Base-by-base conservation (phyloP, 768 basidiomycete genomes). In the Rhizopogon vulgaris region DNA sequence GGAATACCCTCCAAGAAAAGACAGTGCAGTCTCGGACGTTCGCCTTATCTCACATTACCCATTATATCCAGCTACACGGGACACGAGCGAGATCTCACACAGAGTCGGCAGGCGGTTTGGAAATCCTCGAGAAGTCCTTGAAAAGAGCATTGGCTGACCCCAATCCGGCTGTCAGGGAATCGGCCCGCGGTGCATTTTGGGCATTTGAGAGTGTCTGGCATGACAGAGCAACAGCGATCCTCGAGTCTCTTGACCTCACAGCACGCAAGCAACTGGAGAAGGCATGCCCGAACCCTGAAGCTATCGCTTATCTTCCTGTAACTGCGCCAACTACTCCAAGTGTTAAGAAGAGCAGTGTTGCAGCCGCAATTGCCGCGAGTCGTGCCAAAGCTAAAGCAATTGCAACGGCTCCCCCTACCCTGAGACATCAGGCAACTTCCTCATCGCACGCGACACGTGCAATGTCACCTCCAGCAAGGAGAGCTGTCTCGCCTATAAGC, bases 301-400 rank as follows among this genome's bases (percentile, higher is more conserved):
- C 50, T 10, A 58, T 74, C 17, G 70, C 69, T 11, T 56, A 63
- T 24, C 63, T 74, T 24, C 70, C 77, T 28, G 75, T 78, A 3
- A 46, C 45, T 22, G 18, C 45, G 34, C 66, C 74, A 3, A 79
- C 79, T 7, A 80, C 85, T 14, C 80, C 79, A 47, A 69, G 66
- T 49, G 66, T 67, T 49, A 93, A 92, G 71, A 93, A 93, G 68
- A 81, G 80, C 41, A 90, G 89, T 52, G 74, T 94, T 51, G 85
- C 89, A 38, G 89, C 92, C 8, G 83, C 90, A 22, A 89, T 94
- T 60, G 93, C 93, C 38, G 91, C 93, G 18, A 94, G 88, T 63
- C 79, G 92, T 22, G 90, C 87, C 14, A 94, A 90, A 64, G 89
- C 90, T 14, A 91, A 84, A 61, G 85, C 81, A 18, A 90, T 90